Conservation (phyloP, 805 yeast genomes). For the Blastobotrys muscicola region DNA sequence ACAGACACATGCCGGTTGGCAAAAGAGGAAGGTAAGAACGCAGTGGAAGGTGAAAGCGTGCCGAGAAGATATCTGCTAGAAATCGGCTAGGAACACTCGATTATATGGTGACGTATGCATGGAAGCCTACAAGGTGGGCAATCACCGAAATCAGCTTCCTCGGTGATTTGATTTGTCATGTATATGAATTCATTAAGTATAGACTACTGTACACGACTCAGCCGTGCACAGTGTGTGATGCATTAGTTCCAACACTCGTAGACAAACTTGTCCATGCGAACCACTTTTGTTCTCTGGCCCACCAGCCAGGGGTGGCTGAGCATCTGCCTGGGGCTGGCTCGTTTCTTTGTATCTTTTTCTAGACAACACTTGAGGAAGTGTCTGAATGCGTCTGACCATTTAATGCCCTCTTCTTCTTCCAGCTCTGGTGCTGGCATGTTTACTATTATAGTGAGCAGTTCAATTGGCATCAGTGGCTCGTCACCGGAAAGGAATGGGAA, state of each 20-base stretch:
- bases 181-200: neutral
- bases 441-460: constrained; percentile 68
- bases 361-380: constrained; percentile 74
- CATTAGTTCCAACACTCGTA: constrained; percentile 51
- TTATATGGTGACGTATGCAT: too few species aligned
- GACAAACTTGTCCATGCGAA: constrained; percentile 82
- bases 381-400: constrained; percentile 76
- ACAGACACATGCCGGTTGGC: too few species aligned
- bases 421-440: constrained; percentile 70
- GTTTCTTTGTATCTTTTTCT: constrained; percentile 63
- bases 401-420: constrained; percentile 65
- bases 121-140: too few species aligned
- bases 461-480: constrained; percentile 70
- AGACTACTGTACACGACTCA: neutral
- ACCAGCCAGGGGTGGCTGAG: constrained; percentile 86
- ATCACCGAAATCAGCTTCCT: too few species aligned
- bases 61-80: too few species aligned
- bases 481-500: constrained; percentile 65
- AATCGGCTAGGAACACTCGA: too few species aligned
- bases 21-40: too few species aligned
- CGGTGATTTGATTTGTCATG: neutral
- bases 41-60: too few species aligned
- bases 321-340: constrained; percentile 94
- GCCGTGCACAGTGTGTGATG: neutral
- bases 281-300: constrained; percentile 62